Base-by-base conservation (phyloP, 208 protist species). In the Balamuthia mandrillaris region DNA sequence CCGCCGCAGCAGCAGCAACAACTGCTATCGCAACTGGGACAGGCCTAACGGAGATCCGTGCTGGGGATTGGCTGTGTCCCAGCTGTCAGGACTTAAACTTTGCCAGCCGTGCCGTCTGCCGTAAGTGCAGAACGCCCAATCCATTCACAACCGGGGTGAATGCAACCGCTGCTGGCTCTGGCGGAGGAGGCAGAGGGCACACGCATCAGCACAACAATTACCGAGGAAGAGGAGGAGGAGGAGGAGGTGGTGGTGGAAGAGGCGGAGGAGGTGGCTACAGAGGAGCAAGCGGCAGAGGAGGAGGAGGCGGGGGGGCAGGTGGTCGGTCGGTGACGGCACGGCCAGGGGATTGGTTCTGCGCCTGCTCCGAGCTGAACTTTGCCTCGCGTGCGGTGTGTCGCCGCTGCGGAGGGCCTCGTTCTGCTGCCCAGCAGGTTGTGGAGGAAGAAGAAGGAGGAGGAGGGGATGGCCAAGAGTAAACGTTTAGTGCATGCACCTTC, bases 321-420 rank as follows among this genome's bases (percentile, higher is more conserved):
- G 37, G 45, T 24, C 16, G 47, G 21, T 14, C 16, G 16, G 47
- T 14, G 16, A 56, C 45, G 45, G 51, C 42, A 41, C 68, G 68
- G 45, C 68, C 68, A 78, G 68, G 68, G 7, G 68, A 78, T 47
- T 78, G 68, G 68, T 78, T 78, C 27, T 78, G 68, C 45, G 68
- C 35, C 68, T 78, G 68, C 45, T 58, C 51, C 31, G 68, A 78
- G 18, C 68, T 58, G 45, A 78, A 78, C 68, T 78, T 78, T 14
- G 68, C 68, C 24, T 78, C 68, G 68, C 31, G 68, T 24, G 58
- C 51, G 68, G 68, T 78, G 68, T 78, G 68, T 47, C 31, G 68
- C 10, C 51, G 58, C 45, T 78, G 68, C 29, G 68, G 68, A 5
- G 68, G n/a, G n/a, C n/a, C n/a, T n/a, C n/a, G n/a, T n/a, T n/a